These are phyloP conservation scores for Penicillium malachiteum DNA, from an alignment of 495 filamentous ascomycete species.

Conservation along the genomic window DNA sequence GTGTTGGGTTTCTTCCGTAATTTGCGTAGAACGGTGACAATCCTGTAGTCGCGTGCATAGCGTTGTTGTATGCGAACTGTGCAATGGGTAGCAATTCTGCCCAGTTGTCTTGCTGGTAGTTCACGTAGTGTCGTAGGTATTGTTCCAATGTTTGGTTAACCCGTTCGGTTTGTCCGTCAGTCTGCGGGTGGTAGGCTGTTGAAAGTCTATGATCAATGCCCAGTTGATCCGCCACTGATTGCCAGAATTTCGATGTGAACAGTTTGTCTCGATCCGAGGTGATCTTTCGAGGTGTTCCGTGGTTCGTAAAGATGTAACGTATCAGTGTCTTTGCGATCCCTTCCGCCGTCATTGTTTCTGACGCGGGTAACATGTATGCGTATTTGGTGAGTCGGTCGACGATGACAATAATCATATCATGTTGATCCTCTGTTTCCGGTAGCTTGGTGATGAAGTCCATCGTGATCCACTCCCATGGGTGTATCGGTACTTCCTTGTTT, in stretches of 20 bases:
- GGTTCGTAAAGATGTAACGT: not conserved
- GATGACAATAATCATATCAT: slow-evolving; percentile 10
- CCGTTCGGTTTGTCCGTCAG: slow-evolving; percentile 28
- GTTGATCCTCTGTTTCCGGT: not conserved
- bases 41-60: not conserved
- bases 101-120: slow-evolving; percentile 33
- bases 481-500: slow-evolving; percentile 1
- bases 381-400: too few species aligned
- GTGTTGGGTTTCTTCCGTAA: slow-evolving; percentile 6
- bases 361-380: too few species aligned
- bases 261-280: not conserved
- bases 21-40: slow-evolving; percentile 21
- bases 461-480: slow-evolving; percentile 17
- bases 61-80: slow-evolving; percentile 29
- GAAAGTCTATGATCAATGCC: slow-evolving; percentile 12
- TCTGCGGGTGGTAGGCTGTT: slow-evolving; percentile 28
- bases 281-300: not conserved
- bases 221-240: not conserved
- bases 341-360: too few species aligned
- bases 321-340: too few species aligned
- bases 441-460: slow-evolving; percentile 22
- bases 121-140: slow-evolving; percentile 22
- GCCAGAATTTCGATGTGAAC: not conserved
- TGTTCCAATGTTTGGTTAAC: slow-evolving; percentile 21
- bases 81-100: slow-evolving; percentile 17